Percentiles rank a stretch among this genome's conserved stretches.
phyloP scores from a whole-genome alignment of 148 eudicot genomes.

The Linanthus parryae region DNA sequence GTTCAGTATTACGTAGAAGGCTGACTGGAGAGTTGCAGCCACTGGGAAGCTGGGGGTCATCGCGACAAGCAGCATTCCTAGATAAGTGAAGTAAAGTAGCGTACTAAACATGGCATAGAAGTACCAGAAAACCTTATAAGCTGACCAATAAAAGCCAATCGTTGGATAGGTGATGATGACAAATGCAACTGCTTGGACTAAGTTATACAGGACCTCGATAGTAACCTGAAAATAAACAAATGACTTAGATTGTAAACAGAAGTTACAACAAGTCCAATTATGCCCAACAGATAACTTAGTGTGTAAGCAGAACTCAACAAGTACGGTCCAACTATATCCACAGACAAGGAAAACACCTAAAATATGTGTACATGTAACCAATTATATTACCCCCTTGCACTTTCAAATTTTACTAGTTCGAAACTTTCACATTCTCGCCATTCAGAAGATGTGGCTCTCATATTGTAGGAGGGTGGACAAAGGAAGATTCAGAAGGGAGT shows the following conservation, averaged over 20 bases:
- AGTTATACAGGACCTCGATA: slow-evolving; percentile 62
- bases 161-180: slow-evolving; percentile 63
- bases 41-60: slow-evolving; percentile 54
- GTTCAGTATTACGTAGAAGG: slow-evolving; percentile 38
- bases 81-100: slow-evolving; percentile 46
- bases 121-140: slow-evolving; percentile 62
- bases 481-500: not conserved
- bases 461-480: not conserved
- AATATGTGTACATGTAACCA: not conserved
- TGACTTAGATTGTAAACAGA: not conserved
- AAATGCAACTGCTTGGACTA: slow-evolving; percentile 36
- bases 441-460: not conserved
- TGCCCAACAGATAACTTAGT: not conserved
- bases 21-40: slow-evolving; percentile 37
- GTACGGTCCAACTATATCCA: not conserved
- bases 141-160: slow-evolving; percentile 61
- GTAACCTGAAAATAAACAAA: slow-evolving; percentile 29
- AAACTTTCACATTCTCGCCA: not conserved
- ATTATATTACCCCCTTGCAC: not conserved
- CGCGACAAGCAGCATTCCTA: slow-evolving; percentile 69
- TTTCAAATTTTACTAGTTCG: not conserved
- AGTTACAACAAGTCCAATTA: not conserved
- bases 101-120: slow-evolving; percentile 58
- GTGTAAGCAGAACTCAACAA: not conserved
- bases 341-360: not conserved